Evolutionary conservation across 108 stramenopile genomes (phyloP).

Genomic region (Cyclotella sp.): DNA sequence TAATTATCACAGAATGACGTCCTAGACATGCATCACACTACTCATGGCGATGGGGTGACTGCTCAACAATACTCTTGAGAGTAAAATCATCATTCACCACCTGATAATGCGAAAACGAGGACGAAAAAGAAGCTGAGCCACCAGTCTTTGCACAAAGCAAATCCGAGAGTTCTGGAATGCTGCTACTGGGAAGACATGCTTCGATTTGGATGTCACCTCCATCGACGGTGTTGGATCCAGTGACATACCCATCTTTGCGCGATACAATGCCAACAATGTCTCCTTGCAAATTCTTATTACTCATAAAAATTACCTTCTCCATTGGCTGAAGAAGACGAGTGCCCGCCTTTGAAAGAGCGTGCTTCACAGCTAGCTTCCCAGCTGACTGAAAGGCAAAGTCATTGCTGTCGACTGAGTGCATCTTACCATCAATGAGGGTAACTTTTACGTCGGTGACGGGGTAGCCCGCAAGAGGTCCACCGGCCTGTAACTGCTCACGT

Average conservation of each 20-base stretch:
- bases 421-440: slow-evolving; percentile 43
- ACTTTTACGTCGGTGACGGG: slow-evolving; percentile 49
- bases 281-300: slow-evolving; percentile 30
- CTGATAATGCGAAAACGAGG: slow-evolving; percentile 44
- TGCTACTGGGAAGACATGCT: slow-evolving; percentile 31
- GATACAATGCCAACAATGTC: slow-evolving; percentile 34
- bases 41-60: slow-evolving; percentile 26
- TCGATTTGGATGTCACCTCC: slow-evolving; percentile 22
- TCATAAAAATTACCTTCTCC: slow-evolving; percentile 39
- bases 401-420: slow-evolving; percentile 49
- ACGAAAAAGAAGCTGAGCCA: slow-evolving; percentile 20
- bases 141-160: slow-evolving; percentile 29
- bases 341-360: slow-evolving; percentile 26
- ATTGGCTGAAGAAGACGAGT: slow-evolving; percentile 45
- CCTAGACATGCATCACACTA: background rate
- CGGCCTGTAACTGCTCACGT: slow-evolving; percentile 37
- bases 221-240: slow-evolving; percentile 9
- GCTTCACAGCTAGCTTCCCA: slow-evolving; percentile 38
- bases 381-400: slow-evolving; percentile 48
- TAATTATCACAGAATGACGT: no score
- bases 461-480: slow-evolving; percentile 45
- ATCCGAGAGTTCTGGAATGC: slow-evolving; percentile 37
- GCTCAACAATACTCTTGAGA: slow-evolving; percentile 17
- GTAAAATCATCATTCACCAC: slow-evolving; percentile 26
- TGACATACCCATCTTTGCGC: slow-evolving; percentile 36